Percentiles rank a stretch among this genome's conserved stretches.
These are phyloP conservation scores for Orbilia javanica DNA, from an alignment of 2,329 filamentous ascomycete genomes.

Conservation along the genomic window DNA sequence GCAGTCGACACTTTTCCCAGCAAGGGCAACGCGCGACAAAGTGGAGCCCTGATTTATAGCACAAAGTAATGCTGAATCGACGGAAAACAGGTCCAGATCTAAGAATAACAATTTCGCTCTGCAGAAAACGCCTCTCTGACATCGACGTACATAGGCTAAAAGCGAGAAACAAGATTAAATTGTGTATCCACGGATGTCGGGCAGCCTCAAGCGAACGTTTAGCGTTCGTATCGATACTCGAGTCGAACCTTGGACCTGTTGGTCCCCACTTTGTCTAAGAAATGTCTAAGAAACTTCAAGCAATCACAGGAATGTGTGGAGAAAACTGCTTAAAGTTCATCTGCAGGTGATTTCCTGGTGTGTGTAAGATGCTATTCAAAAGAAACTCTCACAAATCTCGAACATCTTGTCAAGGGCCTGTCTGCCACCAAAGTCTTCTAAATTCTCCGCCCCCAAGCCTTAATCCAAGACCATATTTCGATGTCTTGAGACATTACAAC, in stretches of 20 bases:
- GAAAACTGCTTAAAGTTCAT: neutral
- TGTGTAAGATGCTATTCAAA: constrained; percentile 1
- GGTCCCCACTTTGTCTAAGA: neutral
- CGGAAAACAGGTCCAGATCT: constrained; percentile 29
- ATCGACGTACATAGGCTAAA: constrained; percentile 40
- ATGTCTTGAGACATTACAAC: constrained; percentile 46
- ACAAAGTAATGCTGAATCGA: constrained; percentile 8
- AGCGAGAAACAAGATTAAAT: constrained; percentile 24
- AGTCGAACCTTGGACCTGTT: neutral
- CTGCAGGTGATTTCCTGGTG: constrained; percentile 2
- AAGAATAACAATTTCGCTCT: constrained; percentile 42
- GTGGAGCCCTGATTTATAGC: constrained; percentile 8
- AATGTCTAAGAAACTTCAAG: constrained; percentile 1
- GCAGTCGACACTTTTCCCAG: constrained; percentile 33
- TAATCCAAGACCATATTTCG: constrained; percentile 17
- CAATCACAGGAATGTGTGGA: constrained; percentile 17
- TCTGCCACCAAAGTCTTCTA: neutral
- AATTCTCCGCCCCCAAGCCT: constrained; percentile 41
- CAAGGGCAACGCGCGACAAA: constrained; percentile 54
- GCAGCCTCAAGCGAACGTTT: constrained; percentile 56
- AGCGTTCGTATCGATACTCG: constrained; percentile 35
- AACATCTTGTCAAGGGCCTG: neutral
- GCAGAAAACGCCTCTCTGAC: constrained; percentile 36
- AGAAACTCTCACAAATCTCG: constrained; percentile 24
- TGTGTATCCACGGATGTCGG: constrained; percentile 51